Evolutionary conservation across 2,329 filamentous ascomycete genomes (phyloP), one percentile per base, ranked within the genome.

Genomic region (Beauveria sp.): DNA sequence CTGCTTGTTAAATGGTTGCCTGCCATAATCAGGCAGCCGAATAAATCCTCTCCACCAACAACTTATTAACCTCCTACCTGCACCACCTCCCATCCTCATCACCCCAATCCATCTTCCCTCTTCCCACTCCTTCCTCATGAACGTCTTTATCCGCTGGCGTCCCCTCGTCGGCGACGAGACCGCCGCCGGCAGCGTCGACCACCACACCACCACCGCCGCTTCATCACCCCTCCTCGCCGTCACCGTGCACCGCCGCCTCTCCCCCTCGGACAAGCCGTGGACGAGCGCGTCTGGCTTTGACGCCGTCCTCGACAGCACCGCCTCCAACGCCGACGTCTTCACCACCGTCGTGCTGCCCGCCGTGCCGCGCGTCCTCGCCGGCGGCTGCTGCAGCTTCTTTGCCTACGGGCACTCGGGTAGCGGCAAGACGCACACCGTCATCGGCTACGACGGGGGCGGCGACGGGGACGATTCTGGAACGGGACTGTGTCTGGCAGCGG

Each of bases 351-450:
- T 78, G 3, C 66, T 68, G 16, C 73, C 75, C 4, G 67, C 67
- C 0, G 57, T 78, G 0, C 69, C 72, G 1, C 56, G 65, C 12
- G 69, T 78, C 10, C 58, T 77, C 30, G 55, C 66, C 12, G 75
- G 75, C 4, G 67, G 66, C 16, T 73, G 65, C 14, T 77, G 75
- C 68, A 78, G 72, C 56, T 73, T 96, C 65, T 95, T 96, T 75
- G 95, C 91, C 69, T 96, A 96, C 71, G 92, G 92, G 34, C 92
- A 96, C 71, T 96, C 92, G 0, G 92, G 92, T 7, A 91, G 90
- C 53, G 92, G 92, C 60, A 96, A 96, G 78, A 96, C 92, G 0
- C 89, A 87, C 71, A 96, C 92, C 2, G 96, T 96, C 22, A 42
- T 79, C 7, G 77, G 77, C 3, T 78, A 78, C 55, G 71, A 78